Evolutionary conservation across 306 rosid species (phyloP), one percentile per base, ranked within the genome.

Genomic region (Medicago lupulina): DNA sequence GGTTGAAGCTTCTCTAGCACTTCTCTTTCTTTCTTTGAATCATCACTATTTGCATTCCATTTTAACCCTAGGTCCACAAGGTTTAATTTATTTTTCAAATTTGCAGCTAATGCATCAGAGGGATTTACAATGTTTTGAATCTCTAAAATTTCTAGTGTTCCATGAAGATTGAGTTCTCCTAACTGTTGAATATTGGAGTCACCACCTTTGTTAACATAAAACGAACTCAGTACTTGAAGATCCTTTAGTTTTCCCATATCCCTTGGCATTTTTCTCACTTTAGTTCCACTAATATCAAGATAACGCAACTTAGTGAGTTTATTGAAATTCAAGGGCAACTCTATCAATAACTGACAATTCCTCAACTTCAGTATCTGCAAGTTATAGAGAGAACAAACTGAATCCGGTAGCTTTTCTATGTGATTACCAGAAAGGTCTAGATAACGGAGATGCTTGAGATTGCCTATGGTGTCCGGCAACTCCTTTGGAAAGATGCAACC

Each of bases 341-440:
- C 71, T 21, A 31, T n/a, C 79, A 75, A 47, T n/a, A 0, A 0
- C 10, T 0, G 2, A 18, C 80, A 76, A 16, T 25, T 3, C 3
- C 2, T 44, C 67, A 67, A 28, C 80, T 67, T 67, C 38, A 76
- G 12, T 67, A 36, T 58, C 40, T 54, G 74, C 10, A 76, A 67
- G n/a, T 67, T 76, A 3, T 23, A 67, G 10, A 75, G 71, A 28
- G 28, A 67, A 25, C 80, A 67, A 8, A 7, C 11, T 3, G 80
- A 76, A 23, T 67, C 46, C 1, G 80, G 80, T n/a, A 67, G 47
- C 59, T 55, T 76, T 55, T 5, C 38, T n/a, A 67, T 25, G 3
- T 1, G 4, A 34, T 49, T 76, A 8, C 7, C 9, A 41, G 75
- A 76, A 19, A 67, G 34, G 13, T 54, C 61, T 8, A 54, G 61